Evolutionary conservation across 1,284 basidiomycete genomes (phyloP).

Genomic region (Fomitopsis betulina): DNA sequence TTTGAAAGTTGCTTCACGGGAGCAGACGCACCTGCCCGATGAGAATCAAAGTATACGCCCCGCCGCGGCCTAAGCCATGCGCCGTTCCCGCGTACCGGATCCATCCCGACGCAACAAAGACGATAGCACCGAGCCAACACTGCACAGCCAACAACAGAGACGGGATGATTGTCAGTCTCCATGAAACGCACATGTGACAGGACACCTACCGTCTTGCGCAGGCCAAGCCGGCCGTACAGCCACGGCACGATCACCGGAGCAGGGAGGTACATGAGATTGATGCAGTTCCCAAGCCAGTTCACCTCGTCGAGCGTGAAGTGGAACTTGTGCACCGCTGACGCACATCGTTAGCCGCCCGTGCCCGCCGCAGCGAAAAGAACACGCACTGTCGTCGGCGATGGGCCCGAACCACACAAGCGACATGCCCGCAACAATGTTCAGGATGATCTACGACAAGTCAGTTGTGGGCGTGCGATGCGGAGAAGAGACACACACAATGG

Average conservation of each 20-base stretch:
- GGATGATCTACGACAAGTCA: not conserved
- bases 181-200: not conserved
- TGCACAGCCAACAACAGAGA: conserved; percentile 34
- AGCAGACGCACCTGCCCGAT: conserved; percentile 56
- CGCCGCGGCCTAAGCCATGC: conserved; percentile 38
- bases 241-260: conserved; percentile 52
- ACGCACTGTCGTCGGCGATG: conserved; percentile 57
- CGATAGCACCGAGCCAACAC: conserved; percentile 5
- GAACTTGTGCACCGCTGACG: conserved; percentile 53
- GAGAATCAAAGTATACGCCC: conserved; percentile 59
- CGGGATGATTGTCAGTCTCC: not conserved
- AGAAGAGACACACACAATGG: conserved; percentile 40
- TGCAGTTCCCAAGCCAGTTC: conserved; percentile 74
- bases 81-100: conserved; percentile 69
- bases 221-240: conserved; percentile 52
- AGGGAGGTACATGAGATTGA: conserved; percentile 58
- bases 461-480: not conserved
- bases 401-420: conserved; percentile 73
- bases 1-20: not conserved
- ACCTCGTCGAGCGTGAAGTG: conserved; percentile 59
- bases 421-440: conserved; percentile 54
- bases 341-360: not conserved
- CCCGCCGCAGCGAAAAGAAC: not conserved
- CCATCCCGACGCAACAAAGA: conserved; percentile 47
- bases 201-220: conserved; percentile 51